Conservation (phyloP, 257 asterid genomes). For the Penstemon eatonii region DNA sequence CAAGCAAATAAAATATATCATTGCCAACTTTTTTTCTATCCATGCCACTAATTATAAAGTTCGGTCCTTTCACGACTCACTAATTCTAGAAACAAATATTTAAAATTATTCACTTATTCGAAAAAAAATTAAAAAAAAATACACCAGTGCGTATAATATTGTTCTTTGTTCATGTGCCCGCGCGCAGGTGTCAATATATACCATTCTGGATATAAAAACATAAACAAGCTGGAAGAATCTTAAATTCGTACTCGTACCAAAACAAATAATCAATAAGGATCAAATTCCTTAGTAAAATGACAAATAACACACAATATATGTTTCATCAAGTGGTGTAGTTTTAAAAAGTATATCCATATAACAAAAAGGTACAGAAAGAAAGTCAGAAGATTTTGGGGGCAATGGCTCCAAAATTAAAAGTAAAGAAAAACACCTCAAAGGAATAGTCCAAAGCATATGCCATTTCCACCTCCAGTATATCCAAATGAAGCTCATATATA, state of each 20-base stretch:
- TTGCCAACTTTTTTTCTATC: too few species aligned
- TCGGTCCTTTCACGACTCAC: too few species aligned
- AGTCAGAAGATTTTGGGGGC: conserved; percentile 35
- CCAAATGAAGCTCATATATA: conserved; percentile 37
- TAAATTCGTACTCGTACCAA: conserved; percentile 26
- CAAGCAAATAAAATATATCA: too few species aligned
- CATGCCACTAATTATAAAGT: too few species aligned
- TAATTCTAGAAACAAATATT: too few species aligned
- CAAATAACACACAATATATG: conserved; percentile 17
- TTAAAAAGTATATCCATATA: conserved; percentile 49
- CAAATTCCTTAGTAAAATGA: conserved; percentile 30
- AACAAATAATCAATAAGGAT: conserved; percentile 30
- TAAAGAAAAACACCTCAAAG: conserved; percentile 30
- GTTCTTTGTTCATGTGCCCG: not conserved
- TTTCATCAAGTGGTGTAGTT: conserved; percentile 24
- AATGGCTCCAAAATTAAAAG: conserved; percentile 37
- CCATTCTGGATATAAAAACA: conserved; percentile 16
- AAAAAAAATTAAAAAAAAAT: too few species aligned
- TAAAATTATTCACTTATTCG: too few species aligned
- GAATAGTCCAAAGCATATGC: conserved; percentile 50
- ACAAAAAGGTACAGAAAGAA: conserved; percentile 31
- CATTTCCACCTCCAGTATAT: conserved; percentile 46
- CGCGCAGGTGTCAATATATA: not conserved
- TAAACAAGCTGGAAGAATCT: conserved; percentile 28
- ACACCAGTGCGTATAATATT: not conserved